Conservation (phyloP, 2,329 filamentous ascomycete genomes). For the Nakataea oryzae region DNA sequence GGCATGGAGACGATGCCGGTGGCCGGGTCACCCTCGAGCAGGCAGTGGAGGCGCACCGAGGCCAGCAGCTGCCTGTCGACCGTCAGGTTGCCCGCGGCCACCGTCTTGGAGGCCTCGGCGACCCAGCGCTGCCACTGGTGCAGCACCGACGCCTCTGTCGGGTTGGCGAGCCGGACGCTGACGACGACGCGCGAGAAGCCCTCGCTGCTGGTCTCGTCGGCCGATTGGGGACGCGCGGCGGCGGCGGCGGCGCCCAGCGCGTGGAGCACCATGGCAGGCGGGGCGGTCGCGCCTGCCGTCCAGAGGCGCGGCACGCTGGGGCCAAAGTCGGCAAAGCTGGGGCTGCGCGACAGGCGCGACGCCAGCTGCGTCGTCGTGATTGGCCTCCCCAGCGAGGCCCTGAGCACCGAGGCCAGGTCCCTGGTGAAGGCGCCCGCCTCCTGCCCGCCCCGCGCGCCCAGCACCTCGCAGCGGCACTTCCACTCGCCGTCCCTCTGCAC, state of each 20-base stretch:
- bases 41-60: not conserved
- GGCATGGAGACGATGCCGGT: constrained; percentile 2
- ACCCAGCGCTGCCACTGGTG: not conserved
- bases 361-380: constrained; percentile 1
- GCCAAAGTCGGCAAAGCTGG: not conserved
- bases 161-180: not conserved
- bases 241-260: not conserved
- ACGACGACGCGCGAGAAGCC: not conserved
- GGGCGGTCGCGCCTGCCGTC: not conserved
- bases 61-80: not conserved
- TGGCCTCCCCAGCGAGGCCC: not conserved
- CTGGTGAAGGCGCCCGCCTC: not conserved
- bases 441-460: not conserved
- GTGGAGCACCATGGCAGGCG: not conserved
- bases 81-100: not conserved
- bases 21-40: not conserved
- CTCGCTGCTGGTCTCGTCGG: not conserved
- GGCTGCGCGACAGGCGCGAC: not conserved
- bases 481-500: not conserved
- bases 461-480: constrained; percentile 1
- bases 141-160: not conserved
- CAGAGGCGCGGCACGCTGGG: not conserved
- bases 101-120: not conserved
- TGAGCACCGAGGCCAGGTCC: not conserved
- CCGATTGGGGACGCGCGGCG: not conserved